Base-by-base conservation (phyloP, 768 basidiomycete species). In the Lentinula detonsa region DNA sequence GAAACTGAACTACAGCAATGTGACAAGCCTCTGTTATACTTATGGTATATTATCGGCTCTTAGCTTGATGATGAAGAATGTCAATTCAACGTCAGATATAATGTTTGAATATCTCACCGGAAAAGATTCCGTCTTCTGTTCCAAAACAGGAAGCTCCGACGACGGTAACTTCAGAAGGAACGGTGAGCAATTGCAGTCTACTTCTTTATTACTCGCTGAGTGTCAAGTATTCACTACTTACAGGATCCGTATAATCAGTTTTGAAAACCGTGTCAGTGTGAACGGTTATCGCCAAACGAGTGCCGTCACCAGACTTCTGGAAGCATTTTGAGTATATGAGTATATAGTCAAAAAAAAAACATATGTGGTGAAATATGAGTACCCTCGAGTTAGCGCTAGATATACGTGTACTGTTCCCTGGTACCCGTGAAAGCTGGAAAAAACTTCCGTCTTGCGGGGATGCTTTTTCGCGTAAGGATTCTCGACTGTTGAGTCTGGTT, bases 401-500 rank as follows among this genome's bases (percentile, higher is more conserved):
- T 49, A 31, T 40, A 46, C 33, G 28, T 34, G 40, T 28, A 46
- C 50, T 9, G 45, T 60, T 28, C 65, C 70, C 13, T 66, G 68
- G 60, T 71, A 72, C 23, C 68, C 67, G 48, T 4, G 75, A 72
- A 15, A 77, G 65, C 35, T 76, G 74, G 7, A 76, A 64, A 62
- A 78, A 75, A 7, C 74, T 73, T 37, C 68, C 67, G 28, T 73
- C 70, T 51, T 68, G 65, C 16, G 71, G 70, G 4, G 69, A 64
- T 0, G 69, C 74, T 60, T 74, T 75, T 59, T 78, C 78, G 23
- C 79, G 76, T n/a, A 81, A 69, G 15, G 72, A 75, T 37, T 76
- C 77, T 11, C 80, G 75, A 67, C 79, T 78, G 67, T 82, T 81
- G 49, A 82, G 66, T 18, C 81, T 81, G 62, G 23, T 4, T 23